A percentile compares a stretch with the other conserved stretches of the same genome.
These are phyloP conservation scores for Penicillium sp. DNA, from an alignment of 2,329 filamentous ascomycete species.

Conservation along the genomic window DNA sequence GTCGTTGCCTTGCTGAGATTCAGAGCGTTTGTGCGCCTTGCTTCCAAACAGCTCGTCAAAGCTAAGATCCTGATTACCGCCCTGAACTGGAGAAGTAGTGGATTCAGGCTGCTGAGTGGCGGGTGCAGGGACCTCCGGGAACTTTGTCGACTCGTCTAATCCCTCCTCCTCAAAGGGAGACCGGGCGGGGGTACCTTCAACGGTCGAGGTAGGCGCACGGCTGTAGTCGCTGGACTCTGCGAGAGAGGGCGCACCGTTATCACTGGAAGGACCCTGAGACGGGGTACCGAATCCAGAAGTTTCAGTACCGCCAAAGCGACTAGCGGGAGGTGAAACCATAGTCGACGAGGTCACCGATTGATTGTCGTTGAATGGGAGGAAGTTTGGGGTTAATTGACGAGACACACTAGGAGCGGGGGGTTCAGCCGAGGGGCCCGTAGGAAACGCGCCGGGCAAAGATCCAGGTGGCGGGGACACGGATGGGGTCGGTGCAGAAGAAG, in stretches of 20 bases:
- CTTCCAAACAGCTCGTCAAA: conserved; percentile 51
- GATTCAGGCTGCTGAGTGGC: conserved; percentile 20
- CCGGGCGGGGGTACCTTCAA: conserved; percentile 18
- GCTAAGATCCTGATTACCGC: conserved; percentile 36
- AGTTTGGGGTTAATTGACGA: conserved; percentile 74
- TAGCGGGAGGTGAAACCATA: conserved; percentile 72
- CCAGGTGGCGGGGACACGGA: conserved; percentile 62
- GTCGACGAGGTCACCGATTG: conserved; percentile 76
- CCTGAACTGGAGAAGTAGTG: conserved; percentile 23
- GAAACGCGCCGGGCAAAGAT: conserved; percentile 25
- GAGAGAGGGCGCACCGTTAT: conserved; percentile 32
- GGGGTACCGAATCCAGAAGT: conserved; percentile 48
- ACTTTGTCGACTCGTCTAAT: conserved; percentile 21
- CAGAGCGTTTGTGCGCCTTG: conserved; percentile 44
- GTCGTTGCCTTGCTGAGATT: conserved; percentile 49
- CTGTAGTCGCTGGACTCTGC: conserved; percentile 26
- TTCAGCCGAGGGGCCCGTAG: conserved; percentile 24
- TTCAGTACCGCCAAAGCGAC: conserved; percentile 59
- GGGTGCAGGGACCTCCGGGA: conserved; percentile 22
- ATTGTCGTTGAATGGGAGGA: conserved; percentile 68
- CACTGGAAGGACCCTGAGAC: conserved; percentile 37
- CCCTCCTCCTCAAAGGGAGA: conserved; percentile 41
- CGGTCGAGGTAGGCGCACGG: conserved; percentile 12
- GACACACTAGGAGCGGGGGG: conserved; percentile 69
- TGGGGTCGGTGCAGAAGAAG: conserved; percentile 58